Percentiles rank a stretch among this genome's conserved stretches.
phyloP scores from a whole-genome alignment of 768 basidiomycete species.

The Mycena alexandri region DNA sequence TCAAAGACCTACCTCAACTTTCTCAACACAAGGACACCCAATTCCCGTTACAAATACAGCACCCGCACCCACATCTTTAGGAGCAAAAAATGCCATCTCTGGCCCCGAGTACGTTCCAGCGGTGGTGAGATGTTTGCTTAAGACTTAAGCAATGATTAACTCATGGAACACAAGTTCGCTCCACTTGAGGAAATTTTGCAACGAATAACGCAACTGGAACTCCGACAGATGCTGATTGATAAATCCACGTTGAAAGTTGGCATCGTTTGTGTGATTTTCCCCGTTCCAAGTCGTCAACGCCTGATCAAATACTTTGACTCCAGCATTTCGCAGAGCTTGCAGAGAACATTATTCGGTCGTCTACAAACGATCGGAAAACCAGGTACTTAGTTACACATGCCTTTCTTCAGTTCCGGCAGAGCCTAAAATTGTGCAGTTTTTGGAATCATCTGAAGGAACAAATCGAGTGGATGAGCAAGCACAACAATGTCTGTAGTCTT shows the following conservation, averaged over 20 bases:
- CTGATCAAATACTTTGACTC: slow-evolving; percentile 2
- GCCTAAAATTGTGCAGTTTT: slow-evolving; percentile 8
- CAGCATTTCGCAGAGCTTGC: slow-evolving; percentile 12
- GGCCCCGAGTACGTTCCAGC: slow-evolving; percentile 7
- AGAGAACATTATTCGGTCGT: slow-evolving; percentile 16
- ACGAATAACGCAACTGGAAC: slow-evolving; percentile 12
- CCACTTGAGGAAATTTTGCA: slow-evolving; percentile 10
- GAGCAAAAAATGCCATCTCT: slow-evolving; percentile 11
- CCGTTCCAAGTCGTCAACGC: slow-evolving; percentile 9
- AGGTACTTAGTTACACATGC: neutral
- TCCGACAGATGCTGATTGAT: slow-evolving; percentile 13
- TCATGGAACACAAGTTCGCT: slow-evolving; percentile 12
- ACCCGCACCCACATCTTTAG: slow-evolving; percentile 9
- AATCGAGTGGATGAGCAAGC: slow-evolving; percentile 22
- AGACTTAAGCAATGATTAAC: slow-evolving; percentile 16
- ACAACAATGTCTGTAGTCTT: slow-evolving; percentile 13
- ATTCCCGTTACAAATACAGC: slow-evolving; percentile 13
- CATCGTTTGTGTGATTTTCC: slow-evolving; percentile 15
- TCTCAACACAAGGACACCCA: slow-evolving; percentile 6
- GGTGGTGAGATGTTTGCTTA: slow-evolving; percentile 11
- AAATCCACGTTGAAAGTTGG: slow-evolving; percentile 20
- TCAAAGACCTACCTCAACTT: slow-evolving; percentile 16
- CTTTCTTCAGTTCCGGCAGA: slow-evolving; percentile 10
- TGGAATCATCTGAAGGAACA: slow-evolving; percentile 7
- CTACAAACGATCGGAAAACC: slow-evolving; percentile 14